A percentile compares a stretch with the other conserved stretches of the same genome.
Evolutionary conservation across 2,329 filamentous ascomycete species (phyloP).

Genomic region (Fusarium sp.): DNA sequence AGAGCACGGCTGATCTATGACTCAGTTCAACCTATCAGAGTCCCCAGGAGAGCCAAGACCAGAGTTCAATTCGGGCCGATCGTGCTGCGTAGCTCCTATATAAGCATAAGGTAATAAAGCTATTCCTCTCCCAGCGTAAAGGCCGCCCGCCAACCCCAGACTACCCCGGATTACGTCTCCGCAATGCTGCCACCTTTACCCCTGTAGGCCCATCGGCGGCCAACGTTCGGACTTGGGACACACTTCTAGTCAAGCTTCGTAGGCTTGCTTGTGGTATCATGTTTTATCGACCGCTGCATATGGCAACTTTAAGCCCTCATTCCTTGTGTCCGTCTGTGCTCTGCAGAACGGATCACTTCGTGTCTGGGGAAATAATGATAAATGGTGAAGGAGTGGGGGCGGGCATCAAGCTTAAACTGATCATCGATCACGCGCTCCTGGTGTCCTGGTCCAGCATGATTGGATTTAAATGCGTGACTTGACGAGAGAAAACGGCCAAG

Average conservation of each 20-base stretch:
- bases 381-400: background rate
- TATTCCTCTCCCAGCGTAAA: background rate
- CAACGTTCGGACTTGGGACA: background rate
- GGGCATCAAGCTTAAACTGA: background rate
- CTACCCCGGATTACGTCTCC: background rate
- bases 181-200: background rate
- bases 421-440: background rate
- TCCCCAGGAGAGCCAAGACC: background rate
- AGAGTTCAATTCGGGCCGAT: background rate
- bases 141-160: background rate
- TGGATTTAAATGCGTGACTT: background rate
- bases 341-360: background rate
- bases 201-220: background rate
- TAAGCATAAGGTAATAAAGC: background rate
- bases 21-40: background rate
- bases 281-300: background rate
- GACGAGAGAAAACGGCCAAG: background rate
- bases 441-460: background rate
- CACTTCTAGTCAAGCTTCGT: background rate
- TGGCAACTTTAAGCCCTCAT: background rate
- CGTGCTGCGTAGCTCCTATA: background rate
- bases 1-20: background rate
- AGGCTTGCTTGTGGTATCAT: background rate
- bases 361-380: background rate
- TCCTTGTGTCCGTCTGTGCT: background rate